Base-by-base conservation (phyloP, 495 filamentous ascomycete genomes). In the Aspergillus asperescens region DNA sequence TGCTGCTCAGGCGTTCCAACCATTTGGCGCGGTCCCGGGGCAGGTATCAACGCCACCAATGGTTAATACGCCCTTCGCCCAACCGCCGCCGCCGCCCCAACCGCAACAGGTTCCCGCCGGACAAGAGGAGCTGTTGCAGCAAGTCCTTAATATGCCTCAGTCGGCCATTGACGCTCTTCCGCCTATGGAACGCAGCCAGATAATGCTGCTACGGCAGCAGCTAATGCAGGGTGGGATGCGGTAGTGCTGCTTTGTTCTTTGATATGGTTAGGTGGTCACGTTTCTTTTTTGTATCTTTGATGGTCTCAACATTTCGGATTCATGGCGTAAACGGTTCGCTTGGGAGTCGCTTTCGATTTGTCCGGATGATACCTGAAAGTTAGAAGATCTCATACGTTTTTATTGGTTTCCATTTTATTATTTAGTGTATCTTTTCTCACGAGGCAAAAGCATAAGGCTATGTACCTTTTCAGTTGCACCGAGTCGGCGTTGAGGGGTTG, bases 101-200 rank as follows among this genome's bases (percentile, higher is more conserved):
- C 71, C 75, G 15, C 66, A 69, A 34, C 61, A 66, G 43, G 73
- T 72, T 12, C 73, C 78, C 27, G 75, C 78, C 27, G 75, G 80
- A 39, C 78, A 83, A 39, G 83, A 87, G 15, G 79, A 82, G 48
- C 70, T 92, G 43, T 77, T 95, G 60, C 77, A 83, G 49, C 84
- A 88, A 47, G 85, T 95, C 7, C 69, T 95, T 66, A 78, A 65
- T 41, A 80, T 96, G 76, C 77, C 89, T 9, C 83, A 87, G 56
- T 78, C 85, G 48, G 77, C 82, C 47, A 87, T 96, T 59, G 84
- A 91, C 64, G 77, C 80, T 37, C 69, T 96, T 15, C 83, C 86
- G 5, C 84, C 87, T 16, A 75, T 76, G 23, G 83, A 90, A 54
- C 76, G 87, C 29, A 79, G 76, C 34, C 90, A 96, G 65, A 83